These are phyloP conservation scores for Ceratocystis cubensis DNA, from an alignment of 2,329 filamentous ascomycete genomes.

Conservation along the genomic window DNA sequence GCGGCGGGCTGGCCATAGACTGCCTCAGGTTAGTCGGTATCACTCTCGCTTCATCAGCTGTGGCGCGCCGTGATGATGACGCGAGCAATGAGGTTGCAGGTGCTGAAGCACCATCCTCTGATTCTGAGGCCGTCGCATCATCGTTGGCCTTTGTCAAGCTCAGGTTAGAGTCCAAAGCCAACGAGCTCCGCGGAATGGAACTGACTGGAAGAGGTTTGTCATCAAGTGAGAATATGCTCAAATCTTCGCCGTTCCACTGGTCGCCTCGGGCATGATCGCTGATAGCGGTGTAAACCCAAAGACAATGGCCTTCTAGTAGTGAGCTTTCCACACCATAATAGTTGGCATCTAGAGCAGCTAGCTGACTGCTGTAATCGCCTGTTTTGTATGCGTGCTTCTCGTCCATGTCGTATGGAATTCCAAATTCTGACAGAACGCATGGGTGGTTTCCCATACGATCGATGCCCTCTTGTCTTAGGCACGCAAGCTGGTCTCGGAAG, in stretches of 20 bases:
- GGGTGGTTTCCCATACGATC: constrained; percentile 82
- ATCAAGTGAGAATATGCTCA: constrained; percentile 79
- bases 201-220: constrained; percentile 53
- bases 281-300: constrained; percentile 75
- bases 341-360: constrained; percentile 87
- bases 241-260: constrained; percentile 93
- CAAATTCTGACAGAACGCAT: constrained; percentile 85
- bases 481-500: constrained; percentile 73
- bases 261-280: constrained; percentile 86
- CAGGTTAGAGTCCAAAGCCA: constrained; percentile 17
- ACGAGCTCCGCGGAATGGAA: constrained; percentile 29
- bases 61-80: background rate
- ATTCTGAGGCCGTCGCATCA: background rate
- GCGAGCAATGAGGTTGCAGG: background rate
- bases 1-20: constrained; percentile 54
- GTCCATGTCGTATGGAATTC: constrained; percentile 98
- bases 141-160: constrained; percentile 10
- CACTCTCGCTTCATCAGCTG: constrained; percentile 44
- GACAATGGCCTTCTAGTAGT: constrained; percentile 67
- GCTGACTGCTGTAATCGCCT: constrained; percentile 87
- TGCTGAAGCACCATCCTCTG: background rate
- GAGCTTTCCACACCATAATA: constrained; percentile 84
- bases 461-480: constrained; percentile 73
- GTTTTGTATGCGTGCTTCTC: constrained; percentile 90
- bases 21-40: constrained; percentile 65